A percentile compares a stretch with the other conserved stretches of the same genome.
Evolutionary conservation across 495 filamentous ascomycete genomes (phyloP).

Genomic region (Gamarada debralockiae): DNA sequence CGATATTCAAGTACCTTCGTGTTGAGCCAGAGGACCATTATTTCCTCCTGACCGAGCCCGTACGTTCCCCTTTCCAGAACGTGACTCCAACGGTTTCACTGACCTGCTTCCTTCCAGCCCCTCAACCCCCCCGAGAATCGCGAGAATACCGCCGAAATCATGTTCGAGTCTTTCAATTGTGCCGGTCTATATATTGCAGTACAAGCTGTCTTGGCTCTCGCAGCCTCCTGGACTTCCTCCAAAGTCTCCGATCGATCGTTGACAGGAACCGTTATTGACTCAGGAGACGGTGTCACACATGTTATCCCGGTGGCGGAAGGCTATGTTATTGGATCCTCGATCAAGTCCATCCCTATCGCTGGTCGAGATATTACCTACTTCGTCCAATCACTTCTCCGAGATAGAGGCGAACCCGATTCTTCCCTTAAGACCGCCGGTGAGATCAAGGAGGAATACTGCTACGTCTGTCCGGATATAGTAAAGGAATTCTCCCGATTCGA

Average conservation of each 20-base stretch:
- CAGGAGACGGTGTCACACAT: conserved; percentile 96
- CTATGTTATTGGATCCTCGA: conserved; percentile 97
- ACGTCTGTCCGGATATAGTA: conserved; percentile 96
- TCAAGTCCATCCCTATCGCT: conserved; percentile 97
- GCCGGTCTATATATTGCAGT: conserved; percentile 98
- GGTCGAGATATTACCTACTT: conserved; percentile 98
- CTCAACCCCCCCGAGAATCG: conserved; percentile 98
- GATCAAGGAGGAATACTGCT: conserved; percentile 97
- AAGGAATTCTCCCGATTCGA: conserved; percentile 96
- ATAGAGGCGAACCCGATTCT: conserved; percentile 94
- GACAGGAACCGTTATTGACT: conserved; percentile 96
- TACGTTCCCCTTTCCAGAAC: conserved; percentile 39
- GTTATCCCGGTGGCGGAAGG: conserved; percentile 98
- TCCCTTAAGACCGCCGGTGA: conserved; percentile 95
- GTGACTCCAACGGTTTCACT: background rate
- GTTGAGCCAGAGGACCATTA: conserved; percentile 98
- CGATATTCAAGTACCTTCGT: conserved; percentile 98
- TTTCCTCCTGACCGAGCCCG: conserved; percentile 95
- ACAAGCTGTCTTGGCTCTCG: conserved; percentile 92
- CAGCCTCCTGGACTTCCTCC: conserved; percentile 96
- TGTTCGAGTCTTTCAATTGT: conserved; percentile 99
- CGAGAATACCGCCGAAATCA: conserved; percentile 98
- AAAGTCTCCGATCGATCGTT: conserved; percentile 97
- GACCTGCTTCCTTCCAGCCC: conserved; percentile 50
- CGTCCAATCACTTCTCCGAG: conserved; percentile 90